Evolutionary conservation across 768 basidiomycete genomes (phyloP), one percentile per base, ranked within the genome.

Genomic region (Mrakia frigida): DNA sequence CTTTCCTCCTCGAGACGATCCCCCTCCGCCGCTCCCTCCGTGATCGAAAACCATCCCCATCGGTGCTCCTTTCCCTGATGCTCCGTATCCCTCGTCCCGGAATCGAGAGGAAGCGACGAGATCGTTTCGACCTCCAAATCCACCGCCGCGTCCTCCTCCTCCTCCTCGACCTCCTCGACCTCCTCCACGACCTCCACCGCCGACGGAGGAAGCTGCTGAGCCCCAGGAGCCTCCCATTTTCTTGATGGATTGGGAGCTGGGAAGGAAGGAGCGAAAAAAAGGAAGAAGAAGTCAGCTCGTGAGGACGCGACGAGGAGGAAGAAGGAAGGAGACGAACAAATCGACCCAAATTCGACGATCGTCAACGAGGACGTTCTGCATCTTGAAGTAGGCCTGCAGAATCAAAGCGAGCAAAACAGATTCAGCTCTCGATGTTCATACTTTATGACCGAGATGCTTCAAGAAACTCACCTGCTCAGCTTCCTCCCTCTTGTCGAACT

Each of bases 331-430:
- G 67, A 23, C 73, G 72, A 80, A 95, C 91, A 99, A 98, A 84
- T 98, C 97, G 78, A 99, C 96, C 93, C 96, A 98, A 81, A 99
- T 98, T 18, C 97, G 89, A 21, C 94, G 88, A 83, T 99, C 97
- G 82, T 99, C 97, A 18, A 99, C 92, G 16, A 99, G 86, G 0
- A 98, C 97, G 80, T 98, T 98, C 82, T 98, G 97, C 97, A 99
- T 99, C 84, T 98, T 99, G 85, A 98, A 95, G 83, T 98, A 99
- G 13, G 93, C 97, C 91, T 94, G 79, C 16, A 13, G 41, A 9
- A n/a, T n/a, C n/a, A n/a, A n/a, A n/a, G n/a, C n/a, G n/a, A n/a
- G n/a, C n/a, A n/a, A n/a, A n/a, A n/a, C n/a, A n/a, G n/a, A n/a
- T n/a, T n/a, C n/a, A n/a, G n/a, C n/a, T n/a, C n/a, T n/a, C n/a